Evolutionary conservation across 75 land plant genomes (phyloP), one percentile per base, ranked within the genome.

Genomic region (Selaginella moellendorffii): DNA sequence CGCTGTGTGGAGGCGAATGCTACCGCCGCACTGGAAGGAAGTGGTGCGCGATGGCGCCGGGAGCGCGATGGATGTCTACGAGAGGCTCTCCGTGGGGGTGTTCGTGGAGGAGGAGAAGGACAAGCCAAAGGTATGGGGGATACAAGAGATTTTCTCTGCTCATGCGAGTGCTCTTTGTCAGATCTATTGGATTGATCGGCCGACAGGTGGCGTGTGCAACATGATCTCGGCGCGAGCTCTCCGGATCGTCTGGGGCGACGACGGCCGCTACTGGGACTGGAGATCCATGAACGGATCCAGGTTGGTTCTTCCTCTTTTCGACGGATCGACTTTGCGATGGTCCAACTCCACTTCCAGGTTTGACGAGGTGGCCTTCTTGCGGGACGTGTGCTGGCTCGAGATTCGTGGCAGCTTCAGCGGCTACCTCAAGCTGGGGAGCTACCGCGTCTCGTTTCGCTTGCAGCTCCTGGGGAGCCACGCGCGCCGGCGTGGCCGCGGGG

Each of bases 321-420:
- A n/a, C n/a, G n/a, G n/a, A n/a, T n/a, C n/a, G n/a, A n/a, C n/a
- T n/a, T n/a, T n/a, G n/a, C n/a, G n/a, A n/a, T n/a, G n/a, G n/a
- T n/a, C n/a, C n/a, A n/a, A n/a, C n/a, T n/a, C n/a, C n/a, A n/a
- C n/a, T n/a, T n/a, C n/a, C 59, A 56, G 59, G 59, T 56, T 56
- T 56, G 25, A 56, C 2, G 59, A 56, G n/a, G 59, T 56, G 19
- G 59, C 59, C 2, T 56, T 21, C n/a, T n/a, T 56, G n/a, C 5
- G 21, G 59, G 24, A 56, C 19, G 59, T 56, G 19, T 56, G 59
- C 59, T 56, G 59, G 59, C 19, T 56, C 2, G 59, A 56, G 59
- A 19, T 56, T 5, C 5, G 19, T 8, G 59, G 59, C 23, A 8
- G 59, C 9, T 56, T 56, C 5, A 25, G n/a, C 8, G 19, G 59